Base-by-base conservation (phyloP, 345 rosid species). In the Moringa oleifera region DNA sequence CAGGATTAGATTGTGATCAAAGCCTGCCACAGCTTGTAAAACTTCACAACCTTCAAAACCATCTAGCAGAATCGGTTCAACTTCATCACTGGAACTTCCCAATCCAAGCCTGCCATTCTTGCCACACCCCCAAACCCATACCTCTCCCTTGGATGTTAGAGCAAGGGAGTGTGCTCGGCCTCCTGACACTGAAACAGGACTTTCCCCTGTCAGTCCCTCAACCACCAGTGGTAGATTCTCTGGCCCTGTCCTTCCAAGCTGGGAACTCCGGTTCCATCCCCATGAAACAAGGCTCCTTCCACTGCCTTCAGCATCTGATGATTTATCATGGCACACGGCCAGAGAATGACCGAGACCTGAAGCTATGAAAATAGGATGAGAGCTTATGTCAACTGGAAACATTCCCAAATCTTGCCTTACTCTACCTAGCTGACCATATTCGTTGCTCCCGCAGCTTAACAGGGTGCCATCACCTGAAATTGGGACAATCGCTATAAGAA, bases 281-380 rank as follows among this genome's bases (percentile, higher is more conserved):
- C 97, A 90, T 1, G 99, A 86, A 24, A 81, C 46, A 55, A 85
- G 58, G 54, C 65, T 75, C 20, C 36, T 64, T 2, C 58, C 66
- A 64, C 53, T 66, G 20, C 59, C 77, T 57, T 64, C 53, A 18
- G 28, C 72, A 33, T 65, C 79, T 0, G 68, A 54, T 33, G 79
- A 71, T 20, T 57, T 20, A 20, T 50, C 64, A 23, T 65, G 55
- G 70, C 85, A 88, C 62, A 90, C 78, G 23, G 90, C 90, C 73
- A 94, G 63, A 24, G 97, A 88, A 80, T 90, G 99, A 62, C 99
- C 96, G 15, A 94, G 95, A 63, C 99, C 97, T 46, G 97, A 75
- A 60, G 89, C 81, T 46, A 86, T 55, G 33, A 71, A 75, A n/a
- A 71, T 22, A 0, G 91, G 80, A 25, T 8, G 57, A 28, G 63